phyloP scores from a whole-genome alignment of 306 rosid genomes.

The Benincasa hispida region DNA sequence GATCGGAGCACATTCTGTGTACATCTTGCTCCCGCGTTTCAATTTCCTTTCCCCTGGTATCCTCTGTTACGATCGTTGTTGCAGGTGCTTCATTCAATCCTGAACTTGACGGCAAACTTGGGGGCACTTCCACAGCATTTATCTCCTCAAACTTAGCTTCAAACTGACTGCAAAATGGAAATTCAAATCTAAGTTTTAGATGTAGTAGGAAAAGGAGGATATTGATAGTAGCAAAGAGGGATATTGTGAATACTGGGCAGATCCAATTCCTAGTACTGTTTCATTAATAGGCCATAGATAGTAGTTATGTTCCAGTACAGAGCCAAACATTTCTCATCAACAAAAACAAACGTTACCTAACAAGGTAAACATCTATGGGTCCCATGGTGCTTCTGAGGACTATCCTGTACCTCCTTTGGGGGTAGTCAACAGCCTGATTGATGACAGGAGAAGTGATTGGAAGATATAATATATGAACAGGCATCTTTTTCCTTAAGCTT shows the following conservation, averaged over 20 bases:
- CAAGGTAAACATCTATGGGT: slow-evolving; percentile 93
- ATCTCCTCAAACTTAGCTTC: slow-evolving; percentile 93
- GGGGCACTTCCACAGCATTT: slow-evolving; percentile 48
- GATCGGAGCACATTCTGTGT: slow-evolving; percentile 35
- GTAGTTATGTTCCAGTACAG: not conserved
- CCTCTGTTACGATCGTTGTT: slow-evolving; percentile 25
- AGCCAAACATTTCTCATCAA: not conserved
- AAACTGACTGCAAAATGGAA: slow-evolving; percentile 53
- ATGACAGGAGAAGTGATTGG: slow-evolving; percentile 19
- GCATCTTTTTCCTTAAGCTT: not conserved
- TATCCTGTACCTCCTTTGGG: slow-evolving; percentile 87
- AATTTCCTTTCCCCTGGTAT: slow-evolving; percentile 32
- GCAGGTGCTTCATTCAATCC: slow-evolving; percentile 34
- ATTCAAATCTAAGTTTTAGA: not conserved
- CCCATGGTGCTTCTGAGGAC: slow-evolving; percentile 98
- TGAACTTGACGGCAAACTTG: slow-evolving; percentile 46
- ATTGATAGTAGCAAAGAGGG: not conserved
- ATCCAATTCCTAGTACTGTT: slow-evolving; percentile 5
- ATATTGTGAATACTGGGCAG: slow-evolving; percentile 4
- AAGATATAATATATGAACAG: slow-evolving; percentile 13
- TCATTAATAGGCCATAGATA: slow-evolving; percentile 12
- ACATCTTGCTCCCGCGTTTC: slow-evolving; percentile 45
- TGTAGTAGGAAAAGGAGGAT: slow-evolving; percentile 10
- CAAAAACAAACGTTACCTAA: slow-evolving; percentile 44
- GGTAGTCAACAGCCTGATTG: slow-evolving; percentile 81